A percentile compares a stretch with the other conserved stretches of the same genome.
These are phyloP conservation scores for Periglandula ipomoeae DNA, from an alignment of 2,329 filamentous ascomycete species.

Conservation along the genomic window DNA sequence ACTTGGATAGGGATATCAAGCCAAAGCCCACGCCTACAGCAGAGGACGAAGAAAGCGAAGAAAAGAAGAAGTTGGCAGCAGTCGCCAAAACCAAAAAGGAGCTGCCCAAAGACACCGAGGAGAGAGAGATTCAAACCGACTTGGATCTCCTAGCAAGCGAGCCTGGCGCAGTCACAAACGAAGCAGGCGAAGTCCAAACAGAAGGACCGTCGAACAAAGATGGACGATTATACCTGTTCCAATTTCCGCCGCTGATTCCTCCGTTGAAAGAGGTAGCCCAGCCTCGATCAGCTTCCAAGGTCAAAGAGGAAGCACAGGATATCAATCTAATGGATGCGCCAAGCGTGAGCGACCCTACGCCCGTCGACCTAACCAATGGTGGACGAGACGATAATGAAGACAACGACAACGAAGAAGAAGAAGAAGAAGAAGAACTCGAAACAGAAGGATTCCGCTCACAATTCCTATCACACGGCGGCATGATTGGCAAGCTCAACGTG, in stretches of 20 bases:
- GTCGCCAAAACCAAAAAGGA: slow-evolving; percentile 15
- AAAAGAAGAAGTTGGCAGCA: slow-evolving; percentile 14
- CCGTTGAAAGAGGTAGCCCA: slow-evolving; percentile 32
- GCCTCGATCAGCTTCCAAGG: slow-evolving; percentile 16
- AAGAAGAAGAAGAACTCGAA: slow-evolving; percentile 23
- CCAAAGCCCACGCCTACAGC: slow-evolving; percentile 13
- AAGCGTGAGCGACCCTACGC: slow-evolving; percentile 6
- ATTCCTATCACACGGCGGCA: slow-evolving; percentile 42
- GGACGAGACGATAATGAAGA: slow-evolving; percentile 14
- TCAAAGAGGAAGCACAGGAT: slow-evolving; percentile 35
- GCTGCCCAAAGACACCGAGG: slow-evolving; percentile 27
- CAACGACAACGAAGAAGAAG: slow-evolving; percentile 19
- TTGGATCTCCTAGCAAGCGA: slow-evolving; percentile 33
- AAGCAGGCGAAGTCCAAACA: slow-evolving; percentile 18
- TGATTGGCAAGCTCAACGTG: slow-evolving; percentile 50
- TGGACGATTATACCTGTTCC: slow-evolving; percentile 54
- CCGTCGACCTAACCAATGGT: slow-evolving; percentile 34
- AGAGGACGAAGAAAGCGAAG: slow-evolving; percentile 14
- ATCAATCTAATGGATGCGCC: slow-evolving; percentile 26
- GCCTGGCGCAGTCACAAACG: slow-evolving; percentile 27
- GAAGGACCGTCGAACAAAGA: slow-evolving; percentile 32
- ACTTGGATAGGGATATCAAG: slow-evolving; percentile 31
- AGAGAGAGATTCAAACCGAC: slow-evolving; percentile 29
- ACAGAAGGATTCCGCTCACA: slow-evolving; percentile 27
- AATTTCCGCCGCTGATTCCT: slow-evolving; percentile 54